phyloP scores from a whole-genome alignment of 345 rosid species.

The Citrus australasica region DNA sequence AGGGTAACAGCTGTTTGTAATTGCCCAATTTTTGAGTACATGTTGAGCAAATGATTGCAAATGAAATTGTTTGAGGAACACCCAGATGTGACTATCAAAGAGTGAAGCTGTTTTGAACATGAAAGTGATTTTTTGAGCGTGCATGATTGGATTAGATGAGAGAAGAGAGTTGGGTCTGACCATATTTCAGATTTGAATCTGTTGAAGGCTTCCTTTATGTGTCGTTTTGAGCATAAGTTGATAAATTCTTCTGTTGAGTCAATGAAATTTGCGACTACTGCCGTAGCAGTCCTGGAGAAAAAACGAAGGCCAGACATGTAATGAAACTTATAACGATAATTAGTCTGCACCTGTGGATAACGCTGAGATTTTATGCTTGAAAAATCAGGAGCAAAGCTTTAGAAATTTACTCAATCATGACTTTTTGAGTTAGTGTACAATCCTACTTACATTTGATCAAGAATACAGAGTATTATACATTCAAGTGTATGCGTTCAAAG shows the following conservation, averaged over 20 bases:
- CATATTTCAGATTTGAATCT: conserved; percentile 46
- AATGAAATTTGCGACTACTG: conserved; percentile 8
- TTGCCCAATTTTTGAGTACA: conserved; percentile 68
- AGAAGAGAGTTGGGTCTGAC: conserved; percentile 55
- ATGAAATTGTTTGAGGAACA: conserved; percentile 57
- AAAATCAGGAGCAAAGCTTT: neutral
- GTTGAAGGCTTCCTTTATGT: conserved; percentile 53
- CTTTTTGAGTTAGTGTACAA: conserved; percentile 3
- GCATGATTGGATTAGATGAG: conserved; percentile 56
- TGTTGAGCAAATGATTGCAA: conserved; percentile 64
- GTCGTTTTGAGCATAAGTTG: conserved; percentile 50
- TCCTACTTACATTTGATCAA: conserved; percentile 4
- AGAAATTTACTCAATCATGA: conserved; percentile 1
- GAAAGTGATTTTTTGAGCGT: conserved; percentile 25
- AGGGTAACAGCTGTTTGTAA: conserved; percentile 35
- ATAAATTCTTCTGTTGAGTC: conserved; percentile 26
- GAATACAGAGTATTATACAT: conserved; percentile 16
- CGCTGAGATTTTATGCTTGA: neutral
- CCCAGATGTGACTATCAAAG: conserved; percentile 63
- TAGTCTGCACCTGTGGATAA: neutral
- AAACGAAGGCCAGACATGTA: conserved; percentile 10
- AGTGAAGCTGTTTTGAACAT: conserved; percentile 63
- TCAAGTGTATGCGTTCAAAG: neutral
- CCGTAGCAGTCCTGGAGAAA: conserved; percentile 19
- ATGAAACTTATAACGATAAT: neutral